Conservation (phyloP, 2,329 filamentous ascomycete species). For the Cordyceps pruinosa region DNA sequence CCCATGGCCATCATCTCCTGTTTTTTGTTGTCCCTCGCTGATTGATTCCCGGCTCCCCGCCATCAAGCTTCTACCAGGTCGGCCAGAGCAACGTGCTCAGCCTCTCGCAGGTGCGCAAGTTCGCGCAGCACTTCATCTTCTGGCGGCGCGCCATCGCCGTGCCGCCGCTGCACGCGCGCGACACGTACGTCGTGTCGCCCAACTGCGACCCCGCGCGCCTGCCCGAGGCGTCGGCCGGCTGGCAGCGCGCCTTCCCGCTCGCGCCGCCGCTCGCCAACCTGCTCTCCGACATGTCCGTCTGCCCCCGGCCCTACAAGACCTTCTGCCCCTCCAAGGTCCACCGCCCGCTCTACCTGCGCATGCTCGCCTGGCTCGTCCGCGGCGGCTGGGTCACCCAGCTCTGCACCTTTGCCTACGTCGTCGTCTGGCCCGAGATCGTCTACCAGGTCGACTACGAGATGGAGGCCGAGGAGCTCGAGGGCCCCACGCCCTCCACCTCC, state of each 20-base stretch:
- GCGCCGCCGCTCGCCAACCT: constrained; percentile 80
- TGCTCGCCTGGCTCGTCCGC: constrained; percentile 87
- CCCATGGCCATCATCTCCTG: no score
- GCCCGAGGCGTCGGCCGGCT: constrained; percentile 60
- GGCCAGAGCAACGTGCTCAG: constrained; percentile 65
- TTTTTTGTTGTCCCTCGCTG: no score
- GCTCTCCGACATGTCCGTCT: constrained; percentile 72
- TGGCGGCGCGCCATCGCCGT: constrained; percentile 92
- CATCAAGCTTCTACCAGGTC: constrained; percentile 55
- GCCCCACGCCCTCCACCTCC: constrained; percentile 19
- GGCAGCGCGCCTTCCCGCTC: constrained; percentile 73
- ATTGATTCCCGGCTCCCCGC: background rate
- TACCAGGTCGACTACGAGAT: constrained; percentile 69
- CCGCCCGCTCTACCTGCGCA: constrained; percentile 78
- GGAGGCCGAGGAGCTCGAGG: constrained; percentile 54
- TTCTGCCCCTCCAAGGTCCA: constrained; percentile 85
- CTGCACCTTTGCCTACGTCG: constrained; percentile 83
- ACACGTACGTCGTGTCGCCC: constrained; percentile 86
- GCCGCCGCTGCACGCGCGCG: constrained; percentile 79
- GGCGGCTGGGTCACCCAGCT: constrained; percentile 92
- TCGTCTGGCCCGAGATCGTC: constrained; percentile 75
- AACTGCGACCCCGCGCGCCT: constrained; percentile 75
- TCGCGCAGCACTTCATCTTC: constrained; percentile 89
- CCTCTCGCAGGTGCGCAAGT: constrained; percentile 73
- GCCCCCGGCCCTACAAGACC: constrained; percentile 73